These are phyloP conservation scores for Neodidymelliopsis sp. DNA, from an alignment of 2,329 filamentous ascomycete species.

Conservation along the genomic window DNA sequence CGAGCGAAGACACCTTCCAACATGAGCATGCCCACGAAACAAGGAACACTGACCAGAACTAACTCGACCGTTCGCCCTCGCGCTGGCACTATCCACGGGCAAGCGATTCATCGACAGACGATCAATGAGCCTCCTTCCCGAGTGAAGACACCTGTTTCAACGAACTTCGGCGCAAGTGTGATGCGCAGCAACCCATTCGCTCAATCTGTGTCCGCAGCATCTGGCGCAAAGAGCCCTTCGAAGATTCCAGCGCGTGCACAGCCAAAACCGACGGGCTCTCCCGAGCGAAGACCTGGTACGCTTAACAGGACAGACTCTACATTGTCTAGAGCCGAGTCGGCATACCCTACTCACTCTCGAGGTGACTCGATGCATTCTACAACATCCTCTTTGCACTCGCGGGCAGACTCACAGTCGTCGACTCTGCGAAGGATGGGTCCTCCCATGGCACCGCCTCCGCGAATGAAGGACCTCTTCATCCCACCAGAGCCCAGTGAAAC, in stretches of 20 bases:
- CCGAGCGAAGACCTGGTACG: slow-evolving; percentile 66
- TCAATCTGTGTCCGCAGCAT: slow-evolving; percentile 44
- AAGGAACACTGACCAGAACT: slow-evolving; percentile 39
- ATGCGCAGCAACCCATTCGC: slow-evolving; percentile 46
- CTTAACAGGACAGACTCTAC: slow-evolving; percentile 35
- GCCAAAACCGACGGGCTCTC: slow-evolving; percentile 58
- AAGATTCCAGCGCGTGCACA: slow-evolving; percentile 69
- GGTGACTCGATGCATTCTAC: slow-evolving; percentile 11
- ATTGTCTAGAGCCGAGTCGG: slow-evolving; percentile 11
- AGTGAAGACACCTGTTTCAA: slow-evolving; percentile 52
- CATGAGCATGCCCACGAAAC: slow-evolving; percentile 40
- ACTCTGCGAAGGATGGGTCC: slow-evolving; percentile 52
- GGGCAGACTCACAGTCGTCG: slow-evolving; percentile 34
- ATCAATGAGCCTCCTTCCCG: slow-evolving; percentile 30
- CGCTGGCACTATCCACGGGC: slow-evolving; percentile 50
- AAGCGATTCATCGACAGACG: slow-evolving; percentile 33
- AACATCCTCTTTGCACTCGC: slow-evolving; percentile 27
- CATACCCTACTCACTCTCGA: slow-evolving; percentile 23
- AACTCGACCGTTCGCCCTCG: slow-evolving; percentile 34
- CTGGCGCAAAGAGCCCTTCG: slow-evolving; percentile 63
- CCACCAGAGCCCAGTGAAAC: slow-evolving; percentile 57
- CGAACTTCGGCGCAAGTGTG: slow-evolving; percentile 46
- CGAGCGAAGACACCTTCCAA: slow-evolving; percentile 78
- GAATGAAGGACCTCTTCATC: slow-evolving; percentile 83
- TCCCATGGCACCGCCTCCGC: slow-evolving; percentile 73